phyloP scores from a whole-genome alignment of 768 basidiomycete species.

The Mycena capillaripes region DNA sequence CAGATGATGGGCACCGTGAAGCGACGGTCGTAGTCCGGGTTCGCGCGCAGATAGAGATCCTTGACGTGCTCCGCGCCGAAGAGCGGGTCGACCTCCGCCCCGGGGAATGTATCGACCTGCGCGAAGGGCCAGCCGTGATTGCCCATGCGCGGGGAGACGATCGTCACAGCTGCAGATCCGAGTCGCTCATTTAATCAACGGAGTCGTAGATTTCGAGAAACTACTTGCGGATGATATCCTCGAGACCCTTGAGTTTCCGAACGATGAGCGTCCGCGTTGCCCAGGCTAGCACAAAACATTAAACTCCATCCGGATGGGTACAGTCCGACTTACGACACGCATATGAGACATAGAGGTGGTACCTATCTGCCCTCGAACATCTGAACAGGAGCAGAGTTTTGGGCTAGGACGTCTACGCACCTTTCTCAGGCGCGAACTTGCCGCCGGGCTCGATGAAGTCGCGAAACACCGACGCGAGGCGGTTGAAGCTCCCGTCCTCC shows the following conservation, averaged over 20 bases:
- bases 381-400: not conserved
- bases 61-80: constrained; percentile 79
- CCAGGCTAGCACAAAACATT: constrained; percentile 73
- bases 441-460: constrained; percentile 62
- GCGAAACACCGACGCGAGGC: constrained; percentile 61
- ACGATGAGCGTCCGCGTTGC: constrained; percentile 92
- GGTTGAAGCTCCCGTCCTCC: constrained; percentile 69
- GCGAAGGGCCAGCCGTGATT: constrained; percentile 91
- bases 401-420: constrained; percentile 47
- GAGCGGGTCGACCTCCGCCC: constrained; percentile 81
- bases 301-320: not conserved
- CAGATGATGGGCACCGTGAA: constrained; percentile 94
- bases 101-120: constrained; percentile 74
- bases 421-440: constrained; percentile 73
- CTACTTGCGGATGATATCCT: constrained; percentile 82
- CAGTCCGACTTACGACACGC: constrained; percentile 65
- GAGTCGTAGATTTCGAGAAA: not conserved
- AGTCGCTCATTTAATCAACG: not conserved
- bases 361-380: constrained; percentile 60
- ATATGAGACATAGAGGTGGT: constrained; percentile 78
- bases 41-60: constrained; percentile 86
- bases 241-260: constrained; percentile 92
- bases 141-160: constrained; percentile 91
- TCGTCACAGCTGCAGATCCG: constrained; percentile 70
- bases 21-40: constrained; percentile 79